Base-by-base conservation (phyloP, 164 flowering plant species). In the Akebia trifoliata region DNA sequence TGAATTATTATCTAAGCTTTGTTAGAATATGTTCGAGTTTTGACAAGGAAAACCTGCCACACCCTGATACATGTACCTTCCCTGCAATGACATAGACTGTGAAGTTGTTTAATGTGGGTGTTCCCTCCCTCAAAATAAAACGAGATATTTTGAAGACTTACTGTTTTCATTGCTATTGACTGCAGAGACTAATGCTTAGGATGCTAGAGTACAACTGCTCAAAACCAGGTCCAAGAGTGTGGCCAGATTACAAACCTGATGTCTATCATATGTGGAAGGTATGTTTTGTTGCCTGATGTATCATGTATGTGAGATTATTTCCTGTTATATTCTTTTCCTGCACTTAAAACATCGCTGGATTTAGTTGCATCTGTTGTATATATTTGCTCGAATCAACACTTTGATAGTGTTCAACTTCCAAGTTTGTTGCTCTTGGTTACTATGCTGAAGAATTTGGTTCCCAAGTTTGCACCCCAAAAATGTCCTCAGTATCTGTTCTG, bases 151-250 rank as follows among this genome's bases (percentile, higher is more conserved):
- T 56, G 21, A 11, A 17, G 48, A 58, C 61, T 46, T 47, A 34
- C 29, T 44, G 22, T 34, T 48, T 25, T 55, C 29, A 15, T 61
- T 63, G 66, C 29, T 49, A 47, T 61, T 61, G 21, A 32, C 20
- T 63, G 75, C 89, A 91, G 98, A 76, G 76, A 44, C 72, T 89
- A 28, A 46, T 89, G 73, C 70, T 72, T 43, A 69, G 65, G 68
- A 60, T 81, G 62, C 37, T 82, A 50, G 76, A 73, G 34, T 67
- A 60, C 43, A 50, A 38, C 48, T 50, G 26, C 58, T 28, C 48
- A 28, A 42, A 50, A 55, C 63, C 68, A 30, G 74, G 42, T 59
- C 24, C 20, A 51, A 54, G 34, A 24, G 54, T 62, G 18, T 59
- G 53, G 37, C 49, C 31, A 40, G 28, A 47, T 53, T 32, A 25